Evolutionary conservation across 805 yeast species (phyloP).

Genomic region (Candida pseudofarinosa): DNA sequence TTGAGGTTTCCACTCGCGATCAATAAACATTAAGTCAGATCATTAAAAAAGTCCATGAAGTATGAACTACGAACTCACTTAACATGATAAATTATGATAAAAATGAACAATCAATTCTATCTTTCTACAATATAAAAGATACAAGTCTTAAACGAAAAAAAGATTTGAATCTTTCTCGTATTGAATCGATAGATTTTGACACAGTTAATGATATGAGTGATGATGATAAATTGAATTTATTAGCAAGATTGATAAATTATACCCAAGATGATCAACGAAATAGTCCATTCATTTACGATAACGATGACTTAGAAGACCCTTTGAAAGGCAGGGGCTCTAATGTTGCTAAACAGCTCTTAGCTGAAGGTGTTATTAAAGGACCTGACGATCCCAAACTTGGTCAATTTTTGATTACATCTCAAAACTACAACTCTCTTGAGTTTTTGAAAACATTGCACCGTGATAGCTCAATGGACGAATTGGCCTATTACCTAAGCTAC

Average conservation of each 20-base stretch:
- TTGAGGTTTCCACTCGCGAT: too few relatives aligned
- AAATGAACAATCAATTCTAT: constrained; percentile 21
- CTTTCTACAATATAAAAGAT: constrained; percentile 27
- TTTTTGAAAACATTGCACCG: constrained; percentile 34
- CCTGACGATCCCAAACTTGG: constrained; percentile 26
- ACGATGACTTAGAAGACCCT: constrained; percentile 31
- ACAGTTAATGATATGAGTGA: constrained; percentile 16
- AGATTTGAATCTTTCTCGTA: constrained; percentile 13
- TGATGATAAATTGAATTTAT: constrained; percentile 28
- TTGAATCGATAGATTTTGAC: constrained; percentile 15
- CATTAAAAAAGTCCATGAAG: not conserved
- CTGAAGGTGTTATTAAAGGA: constrained; percentile 20
- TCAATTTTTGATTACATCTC: constrained; percentile 33
- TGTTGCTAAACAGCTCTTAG: constrained; percentile 22
- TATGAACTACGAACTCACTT: not conserved
- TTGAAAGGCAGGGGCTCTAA: constrained; percentile 27
- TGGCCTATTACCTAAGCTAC: constrained; percentile 23
- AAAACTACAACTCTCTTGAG: constrained; percentile 31
- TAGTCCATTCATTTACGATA: constrained; percentile 7
- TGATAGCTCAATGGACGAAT: constrained; percentile 34
- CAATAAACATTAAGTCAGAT: not conserved
- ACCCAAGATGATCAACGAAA: constrained; percentile 6
- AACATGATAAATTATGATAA: constrained; percentile 30
- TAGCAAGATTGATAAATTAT: constrained; percentile 21
- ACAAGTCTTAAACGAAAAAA: constrained; percentile 17